Evolutionary conservation across 805 yeast species (phyloP).

Genomic region (Priceomyces castillae): DNA sequence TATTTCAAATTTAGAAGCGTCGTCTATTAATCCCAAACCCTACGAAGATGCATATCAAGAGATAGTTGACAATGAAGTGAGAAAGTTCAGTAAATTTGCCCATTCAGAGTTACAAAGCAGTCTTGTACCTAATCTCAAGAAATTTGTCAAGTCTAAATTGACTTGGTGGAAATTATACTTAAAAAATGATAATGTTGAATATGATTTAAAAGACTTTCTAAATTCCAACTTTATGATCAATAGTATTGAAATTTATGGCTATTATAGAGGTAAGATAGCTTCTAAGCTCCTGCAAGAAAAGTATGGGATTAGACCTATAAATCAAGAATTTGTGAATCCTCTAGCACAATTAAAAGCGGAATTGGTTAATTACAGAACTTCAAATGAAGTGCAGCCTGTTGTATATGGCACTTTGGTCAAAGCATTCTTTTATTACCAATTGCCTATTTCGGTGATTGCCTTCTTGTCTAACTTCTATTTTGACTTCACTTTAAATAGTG

Average conservation of each 20-base stretch:
- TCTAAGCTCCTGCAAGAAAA: constrained; percentile 27
- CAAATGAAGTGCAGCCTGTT: constrained; percentile 36
- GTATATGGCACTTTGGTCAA: constrained; percentile 27
- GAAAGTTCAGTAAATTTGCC: constrained; percentile 26
- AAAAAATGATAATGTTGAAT: constrained; percentile 43
- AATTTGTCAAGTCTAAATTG: constrained; percentile 28
- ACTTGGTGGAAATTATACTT: constrained; percentile 43
- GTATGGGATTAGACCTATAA: constrained; percentile 16
- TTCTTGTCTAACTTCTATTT: constrained; percentile 31
- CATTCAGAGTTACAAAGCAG: constrained; percentile 36
- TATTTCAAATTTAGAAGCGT: constrained; percentile 9
- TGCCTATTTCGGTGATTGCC: constrained; percentile 34
- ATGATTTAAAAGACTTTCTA: constrained; percentile 39
- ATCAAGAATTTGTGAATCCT: constrained; percentile 23
- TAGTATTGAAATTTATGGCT: constrained; percentile 39
- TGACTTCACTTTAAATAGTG: constrained; percentile 30
- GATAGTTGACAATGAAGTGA: constrained; percentile 23
- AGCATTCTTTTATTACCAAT: constrained; percentile 35
- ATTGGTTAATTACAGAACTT: constrained; percentile 26
- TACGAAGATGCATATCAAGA: constrained; percentile 17
- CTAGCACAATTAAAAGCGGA: constrained; percentile 27
- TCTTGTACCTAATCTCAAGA: constrained; percentile 30
- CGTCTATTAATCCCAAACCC: constrained; percentile 13
- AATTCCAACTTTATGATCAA: constrained; percentile 32
- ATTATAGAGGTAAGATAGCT: constrained; percentile 35